phyloP scores from a whole-genome alignment of 441 rosid species.

The Melastoma candidum region DNA sequence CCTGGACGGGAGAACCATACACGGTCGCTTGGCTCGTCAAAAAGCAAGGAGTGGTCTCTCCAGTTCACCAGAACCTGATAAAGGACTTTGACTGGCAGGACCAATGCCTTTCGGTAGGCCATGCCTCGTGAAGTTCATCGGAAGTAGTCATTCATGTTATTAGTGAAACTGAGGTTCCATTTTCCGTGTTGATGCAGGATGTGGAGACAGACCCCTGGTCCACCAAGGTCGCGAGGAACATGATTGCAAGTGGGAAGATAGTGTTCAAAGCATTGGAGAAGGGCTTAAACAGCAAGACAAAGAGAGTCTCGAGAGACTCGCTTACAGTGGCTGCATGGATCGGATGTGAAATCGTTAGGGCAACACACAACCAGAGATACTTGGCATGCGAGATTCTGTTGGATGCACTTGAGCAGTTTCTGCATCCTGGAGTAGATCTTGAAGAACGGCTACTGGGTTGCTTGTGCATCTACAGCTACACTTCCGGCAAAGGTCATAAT shows the following conservation, averaged over 20 bases:
- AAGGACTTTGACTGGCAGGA: conserved; percentile 74
- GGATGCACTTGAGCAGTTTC: conserved; percentile 49
- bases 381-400: conserved; percentile 68
- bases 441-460: conserved; percentile 83
- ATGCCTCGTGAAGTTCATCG: no score
- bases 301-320: conserved; percentile 49
- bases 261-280: conserved; percentile 42
- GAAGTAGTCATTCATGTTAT: no score
- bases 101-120: conserved; percentile 53
- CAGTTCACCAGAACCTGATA: conserved; percentile 60
- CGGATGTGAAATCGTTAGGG: conserved; percentile 62
- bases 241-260: conserved; percentile 44
- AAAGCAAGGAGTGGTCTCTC: conserved; percentile 66
- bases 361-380: conserved; percentile 38
- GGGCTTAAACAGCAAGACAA: conserved; percentile 61
- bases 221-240: conserved; percentile 53
- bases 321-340: conserved; percentile 70
- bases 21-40: conserved; percentile 79
- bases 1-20: conserved; percentile 84
- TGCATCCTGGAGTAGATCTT: conserved; percentile 84
- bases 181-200: conserved; percentile 38
- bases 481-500: conserved; percentile 74
- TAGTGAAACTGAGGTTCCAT: not conserved
- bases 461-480: conserved; percentile 77
- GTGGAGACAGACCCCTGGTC: conserved; percentile 60